Conservation (phyloP, 2,329 filamentous ascomycete species). For the Aureobasidium uvarum region DNA sequence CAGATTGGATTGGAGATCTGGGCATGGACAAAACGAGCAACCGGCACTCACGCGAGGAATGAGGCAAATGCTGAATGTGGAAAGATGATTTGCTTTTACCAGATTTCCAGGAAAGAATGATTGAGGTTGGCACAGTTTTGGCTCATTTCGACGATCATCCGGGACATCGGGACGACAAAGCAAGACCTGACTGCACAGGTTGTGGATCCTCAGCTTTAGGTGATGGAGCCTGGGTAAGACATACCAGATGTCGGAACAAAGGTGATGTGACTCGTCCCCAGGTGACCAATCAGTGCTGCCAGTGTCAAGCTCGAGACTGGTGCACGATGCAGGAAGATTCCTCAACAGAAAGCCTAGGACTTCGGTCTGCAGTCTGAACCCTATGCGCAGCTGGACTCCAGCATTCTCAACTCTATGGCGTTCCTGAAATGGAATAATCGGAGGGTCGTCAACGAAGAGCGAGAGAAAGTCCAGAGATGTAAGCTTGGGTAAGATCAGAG, state of each 20-base stretch:
- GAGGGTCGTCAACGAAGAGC: background rate
- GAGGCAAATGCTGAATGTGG: background rate
- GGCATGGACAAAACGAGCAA: background rate
- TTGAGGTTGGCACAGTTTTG: background rate
- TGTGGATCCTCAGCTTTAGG: background rate
- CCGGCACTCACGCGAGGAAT: background rate
- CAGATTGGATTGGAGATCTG: background rate
- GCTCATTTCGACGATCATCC: background rate
- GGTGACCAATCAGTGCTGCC: background rate
- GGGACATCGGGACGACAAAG: background rate
- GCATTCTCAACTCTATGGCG: too few relatives aligned
- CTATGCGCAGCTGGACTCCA: background rate
- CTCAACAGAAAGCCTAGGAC: background rate
- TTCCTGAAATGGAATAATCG: background rate
- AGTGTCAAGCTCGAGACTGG: background rate
- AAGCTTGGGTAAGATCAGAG: background rate
- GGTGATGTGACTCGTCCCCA: background rate
- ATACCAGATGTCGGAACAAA: background rate
- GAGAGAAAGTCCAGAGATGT: background rate
- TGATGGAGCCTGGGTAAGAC: background rate
- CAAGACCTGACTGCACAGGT: background rate
- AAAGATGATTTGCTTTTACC: background rate
- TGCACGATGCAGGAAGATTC: background rate
- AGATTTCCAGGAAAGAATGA: background rate
- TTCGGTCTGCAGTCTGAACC: background rate